These are phyloP conservation scores for Schizopora paradoxa DNA, from an alignment of 1,284 basidiomycete species.

Conservation along the genomic window DNA sequence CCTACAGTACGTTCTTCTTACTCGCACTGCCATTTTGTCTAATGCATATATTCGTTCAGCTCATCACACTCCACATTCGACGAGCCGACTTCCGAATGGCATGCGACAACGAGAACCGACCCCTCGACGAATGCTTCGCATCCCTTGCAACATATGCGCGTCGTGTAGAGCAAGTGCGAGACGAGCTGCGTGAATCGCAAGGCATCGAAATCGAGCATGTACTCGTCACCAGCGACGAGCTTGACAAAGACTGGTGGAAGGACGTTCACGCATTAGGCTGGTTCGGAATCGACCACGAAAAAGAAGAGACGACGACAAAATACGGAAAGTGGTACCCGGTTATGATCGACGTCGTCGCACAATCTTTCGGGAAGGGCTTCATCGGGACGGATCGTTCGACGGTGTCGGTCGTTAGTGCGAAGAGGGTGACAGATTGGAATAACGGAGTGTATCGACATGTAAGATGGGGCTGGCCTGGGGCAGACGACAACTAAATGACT, in stretches of 20 bases:
- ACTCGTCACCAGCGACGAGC: conserved; percentile 35
- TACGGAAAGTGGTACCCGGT: conserved; percentile 52
- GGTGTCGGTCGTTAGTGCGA: conserved; percentile 35
- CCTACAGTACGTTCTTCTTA: not conserved
- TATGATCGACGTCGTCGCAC: conserved; percentile 38
- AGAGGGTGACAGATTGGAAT: conserved; percentile 37
- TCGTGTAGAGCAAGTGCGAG: conserved; percentile 52
- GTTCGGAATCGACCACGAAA: conserved; percentile 53
- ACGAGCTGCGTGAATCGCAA: conserved; percentile 44
- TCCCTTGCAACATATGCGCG: conserved; percentile 34
- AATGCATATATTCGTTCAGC: conserved; percentile 23
- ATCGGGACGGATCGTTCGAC: conserved; percentile 43
- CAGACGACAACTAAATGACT: too few relatives aligned
- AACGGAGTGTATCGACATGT: conserved; percentile 25
- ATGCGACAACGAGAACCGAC: conserved; percentile 25
- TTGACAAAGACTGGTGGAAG: conserved; percentile 36
- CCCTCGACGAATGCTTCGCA: conserved; percentile 35
- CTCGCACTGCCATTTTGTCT: not conserved
- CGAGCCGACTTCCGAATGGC: conserved; percentile 38
- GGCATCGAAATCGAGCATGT: conserved; percentile 45
- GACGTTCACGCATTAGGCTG: conserved; percentile 46
- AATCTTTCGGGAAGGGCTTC: conserved; percentile 37
- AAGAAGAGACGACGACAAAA: conserved; percentile 39
- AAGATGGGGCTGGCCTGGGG: too few relatives aligned
- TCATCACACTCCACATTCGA: conserved; percentile 44